Base-by-base conservation (phyloP, 768 basidiomycete genomes). In the Mrakia frigida region DNA sequence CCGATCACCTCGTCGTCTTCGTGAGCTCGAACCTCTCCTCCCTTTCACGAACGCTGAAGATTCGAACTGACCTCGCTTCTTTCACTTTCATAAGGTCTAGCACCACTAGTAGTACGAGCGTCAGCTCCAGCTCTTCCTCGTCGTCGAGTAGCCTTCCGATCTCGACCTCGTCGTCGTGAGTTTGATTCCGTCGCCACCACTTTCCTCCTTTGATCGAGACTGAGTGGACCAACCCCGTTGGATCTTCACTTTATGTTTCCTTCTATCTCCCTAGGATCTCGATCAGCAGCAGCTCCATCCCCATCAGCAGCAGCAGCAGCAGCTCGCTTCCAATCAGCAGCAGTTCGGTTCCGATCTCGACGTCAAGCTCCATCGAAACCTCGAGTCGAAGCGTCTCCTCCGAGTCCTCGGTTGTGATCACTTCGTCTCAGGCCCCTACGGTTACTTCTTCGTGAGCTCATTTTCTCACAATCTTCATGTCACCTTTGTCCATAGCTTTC, bases 81-180 rank as follows among this genome's bases (percentile, higher is more conserved):
- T n/a, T 28, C 50, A 11, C 46, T 25, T n/a, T 56, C n/a, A n/a
- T n/a, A 25, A 56, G 56, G 56, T 56, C 56, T 7, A n/a, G 11
- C 56, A 9, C 28, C 56, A n/a, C 43, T 7, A 46, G 43, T 18
- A 18, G 9, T 7, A 18, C 43, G 43, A 7, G 9, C 18, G 43
- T 28, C 9, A 56, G n/a, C 23, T 56, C 56, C 11, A 50, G 46
- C 46, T 56, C 28, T 9, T 5, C 5, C 3, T 52, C 50, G 16
- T 5, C 23, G 25, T 56, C 53, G 53, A n/a, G 53, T 23, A 56
- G 56, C 56, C 25, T 56, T 56, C 56, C n/a, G 0, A 11, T 28
- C 56, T n/a, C 56, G 6, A n/a, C 46, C n/a, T 56, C 56, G n/a
- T 56, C 56, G 56, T 56, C 56, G 56, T 56, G 56, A 56, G 56